These are phyloP conservation scores for Eucalyptus curtisii DNA, from an alignment of 345 rosid genomes.

Conservation along the genomic window DNA sequence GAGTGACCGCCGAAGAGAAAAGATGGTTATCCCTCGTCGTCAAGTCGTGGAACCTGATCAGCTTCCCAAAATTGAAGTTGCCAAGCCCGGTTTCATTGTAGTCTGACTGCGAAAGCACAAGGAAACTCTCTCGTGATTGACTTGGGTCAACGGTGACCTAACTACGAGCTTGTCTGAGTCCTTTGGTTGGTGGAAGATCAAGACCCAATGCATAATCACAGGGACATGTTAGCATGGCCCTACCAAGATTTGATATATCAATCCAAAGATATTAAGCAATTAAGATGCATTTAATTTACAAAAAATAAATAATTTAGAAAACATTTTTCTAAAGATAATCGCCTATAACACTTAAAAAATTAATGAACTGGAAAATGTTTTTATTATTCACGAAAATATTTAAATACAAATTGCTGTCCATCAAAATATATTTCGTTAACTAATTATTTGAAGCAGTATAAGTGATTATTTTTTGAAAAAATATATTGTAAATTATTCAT, in stretches of 20 bases:
- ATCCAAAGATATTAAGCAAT: neutral
- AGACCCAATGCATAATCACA: neutral
- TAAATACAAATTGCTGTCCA: accelerated
- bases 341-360: too few relatives aligned
- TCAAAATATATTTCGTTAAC: too few relatives aligned
- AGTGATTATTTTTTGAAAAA: too few relatives aligned
- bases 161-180: neutral
- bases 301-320: too few relatives aligned
- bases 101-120: neutral
- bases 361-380: too few relatives aligned
- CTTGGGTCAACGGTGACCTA: neutral
- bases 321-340: too few relatives aligned
- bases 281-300: too few relatives aligned
- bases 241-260: neutral
- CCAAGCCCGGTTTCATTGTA: slow-evolving; percentile 16
- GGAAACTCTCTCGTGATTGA: neutral
- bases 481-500: too few relatives aligned
- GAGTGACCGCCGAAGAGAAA: slow-evolving; percentile 22
- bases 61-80: slow-evolving; percentile 19
- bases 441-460: too few relatives aligned
- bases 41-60: slow-evolving; percentile 47
- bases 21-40: slow-evolving; percentile 14
- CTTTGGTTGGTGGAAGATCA: neutral
- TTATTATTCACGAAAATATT: too few relatives aligned
- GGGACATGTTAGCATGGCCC: neutral